Conservation (phyloP, 2,329 filamentous ascomycete genomes). For the Epichloe uncinata region DNA sequence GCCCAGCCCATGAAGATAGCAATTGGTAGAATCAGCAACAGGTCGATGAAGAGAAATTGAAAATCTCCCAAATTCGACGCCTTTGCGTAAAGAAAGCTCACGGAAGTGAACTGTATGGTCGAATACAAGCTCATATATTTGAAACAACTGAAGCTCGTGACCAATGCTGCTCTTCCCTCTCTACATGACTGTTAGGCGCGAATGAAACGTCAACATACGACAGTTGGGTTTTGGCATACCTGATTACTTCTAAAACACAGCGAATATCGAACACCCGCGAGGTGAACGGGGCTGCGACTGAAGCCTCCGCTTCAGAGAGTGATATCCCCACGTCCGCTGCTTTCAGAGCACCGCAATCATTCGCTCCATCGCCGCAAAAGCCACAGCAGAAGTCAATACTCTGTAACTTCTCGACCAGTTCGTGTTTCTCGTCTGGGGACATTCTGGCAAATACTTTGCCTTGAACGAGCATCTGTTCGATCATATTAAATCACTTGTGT, state of each 20-base stretch:
- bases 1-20: conserved; percentile 99
- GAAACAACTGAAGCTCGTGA: conserved; percentile 99
- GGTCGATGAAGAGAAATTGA: conserved; percentile 93
- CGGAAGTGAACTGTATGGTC: conserved; percentile 96
- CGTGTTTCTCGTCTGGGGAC: conserved; percentile 98
- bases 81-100: conserved; percentile 89
- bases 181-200: conserved; percentile 26
- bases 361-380: conserved; percentile 95
- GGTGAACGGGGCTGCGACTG: conserved; percentile 95
- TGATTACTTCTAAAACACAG: conserved; percentile 85
- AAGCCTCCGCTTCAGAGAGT: conserved; percentile 91
- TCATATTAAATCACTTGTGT: background rate
- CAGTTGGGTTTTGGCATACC: conserved; percentile 29
- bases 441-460: conserved; percentile 95
- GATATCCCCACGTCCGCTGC: conserved; percentile 96
- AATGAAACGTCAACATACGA: background rate
- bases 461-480: conserved; percentile 63
- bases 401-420: conserved; percentile 92
- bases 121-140: conserved; percentile 99
- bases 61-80: conserved; percentile 95
- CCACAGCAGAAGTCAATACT: conserved; percentile 90
- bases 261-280: conserved; percentile 92
- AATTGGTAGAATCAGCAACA: conserved; percentile 84
- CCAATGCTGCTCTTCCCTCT: conserved; percentile 83
- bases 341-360: conserved; percentile 93